Conservation (phyloP, 768 basidiomycete species). For the Hygrocybe punicea region DNA sequence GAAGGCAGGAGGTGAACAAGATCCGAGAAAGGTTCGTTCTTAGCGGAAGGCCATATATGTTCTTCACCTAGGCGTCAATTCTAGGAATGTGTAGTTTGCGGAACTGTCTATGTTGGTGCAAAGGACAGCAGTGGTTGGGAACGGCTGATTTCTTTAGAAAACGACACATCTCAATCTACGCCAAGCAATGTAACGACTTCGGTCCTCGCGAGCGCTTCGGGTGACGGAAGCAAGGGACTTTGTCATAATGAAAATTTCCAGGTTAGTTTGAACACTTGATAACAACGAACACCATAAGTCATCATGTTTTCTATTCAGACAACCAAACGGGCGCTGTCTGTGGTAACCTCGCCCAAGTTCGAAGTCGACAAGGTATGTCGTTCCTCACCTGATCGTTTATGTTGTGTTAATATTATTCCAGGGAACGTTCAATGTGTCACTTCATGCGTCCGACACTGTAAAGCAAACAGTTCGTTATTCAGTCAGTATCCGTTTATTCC, state of each 20-base stretch:
- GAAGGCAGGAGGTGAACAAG: conserved; percentile 54
- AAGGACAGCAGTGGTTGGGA: conserved; percentile 50
- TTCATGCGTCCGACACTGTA: too few species aligned
- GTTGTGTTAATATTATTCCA: too few species aligned
- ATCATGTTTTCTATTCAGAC: too few species aligned
- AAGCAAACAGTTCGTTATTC: background rate
- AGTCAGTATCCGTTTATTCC: background rate
- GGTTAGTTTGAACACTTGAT: background rate
- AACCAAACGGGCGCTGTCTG: too few species aligned
- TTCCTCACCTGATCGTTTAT: too few species aligned
- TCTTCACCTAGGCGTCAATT: background rate
- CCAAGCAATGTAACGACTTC: background rate
- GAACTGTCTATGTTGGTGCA: conserved; percentile 54
- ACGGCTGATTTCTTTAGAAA: conserved; percentile 35
- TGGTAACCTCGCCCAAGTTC: too few species aligned
- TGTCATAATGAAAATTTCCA: background rate
- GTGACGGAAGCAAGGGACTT: background rate
- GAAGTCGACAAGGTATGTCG: too few species aligned
- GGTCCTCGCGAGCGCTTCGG: background rate
- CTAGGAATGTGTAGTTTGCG: conserved; percentile 79
- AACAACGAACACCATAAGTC: too few species aligned
- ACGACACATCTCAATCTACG: background rate
- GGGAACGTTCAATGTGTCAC: too few species aligned
- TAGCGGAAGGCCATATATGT: background rate
- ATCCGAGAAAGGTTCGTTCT: conserved; percentile 48